A percentile compares a stretch with the other conserved stretches of the same genome.
These are phyloP conservation scores for Penicillium sp. DNA, from an alignment of 2,329 filamentous ascomycete species.

Conservation along the genomic window DNA sequence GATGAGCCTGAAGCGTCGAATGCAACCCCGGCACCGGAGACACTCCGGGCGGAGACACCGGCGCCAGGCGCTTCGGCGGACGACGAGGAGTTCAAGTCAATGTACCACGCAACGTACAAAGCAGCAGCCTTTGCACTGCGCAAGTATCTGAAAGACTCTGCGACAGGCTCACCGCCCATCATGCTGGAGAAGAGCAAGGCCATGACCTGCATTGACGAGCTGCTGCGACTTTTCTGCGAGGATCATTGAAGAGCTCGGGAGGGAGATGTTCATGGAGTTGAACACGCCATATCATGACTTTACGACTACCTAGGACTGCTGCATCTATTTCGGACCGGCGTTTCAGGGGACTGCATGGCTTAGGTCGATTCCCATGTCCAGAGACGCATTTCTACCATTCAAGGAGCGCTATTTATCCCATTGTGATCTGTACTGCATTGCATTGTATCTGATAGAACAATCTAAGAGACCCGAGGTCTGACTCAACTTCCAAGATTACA, in stretches of 20 bases:
- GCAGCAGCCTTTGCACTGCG: slow-evolving; percentile 42
- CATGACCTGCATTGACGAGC: slow-evolving; percentile 40
- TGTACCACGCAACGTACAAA: slow-evolving; percentile 44
- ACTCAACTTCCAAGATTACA: neutral
- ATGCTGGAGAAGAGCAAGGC: slow-evolving; percentile 37
- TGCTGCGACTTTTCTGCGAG: slow-evolving; percentile 41
- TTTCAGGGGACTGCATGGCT: slow-evolving; percentile 1
- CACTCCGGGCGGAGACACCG: slow-evolving; percentile 18
- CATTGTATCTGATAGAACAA: neutral
- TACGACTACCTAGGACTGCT: slow-evolving; percentile 12
- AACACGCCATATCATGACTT: slow-evolving; percentile 9
- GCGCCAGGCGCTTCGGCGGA: slow-evolving; percentile 20
- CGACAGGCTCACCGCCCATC: slow-evolving; percentile 12
- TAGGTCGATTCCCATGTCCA: neutral
- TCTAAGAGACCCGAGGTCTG: neutral
- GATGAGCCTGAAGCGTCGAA: slow-evolving; percentile 13
- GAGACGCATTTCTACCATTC: neutral
- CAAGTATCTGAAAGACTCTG: slow-evolving; percentile 32
- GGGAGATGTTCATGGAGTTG: neutral
- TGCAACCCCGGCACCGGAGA: slow-evolving; percentile 10
- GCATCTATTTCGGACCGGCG: slow-evolving; percentile 11
- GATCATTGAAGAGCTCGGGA: slow-evolving; percentile 21
- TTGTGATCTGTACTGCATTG: neutral
- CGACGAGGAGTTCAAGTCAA: slow-evolving; percentile 41
- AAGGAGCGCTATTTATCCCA: neutral